Evolutionary conservation across 495 filamentous ascomycete species (phyloP), one percentile per base, ranked within the genome.

Genomic region (Aspergillus asperescens): DNA sequence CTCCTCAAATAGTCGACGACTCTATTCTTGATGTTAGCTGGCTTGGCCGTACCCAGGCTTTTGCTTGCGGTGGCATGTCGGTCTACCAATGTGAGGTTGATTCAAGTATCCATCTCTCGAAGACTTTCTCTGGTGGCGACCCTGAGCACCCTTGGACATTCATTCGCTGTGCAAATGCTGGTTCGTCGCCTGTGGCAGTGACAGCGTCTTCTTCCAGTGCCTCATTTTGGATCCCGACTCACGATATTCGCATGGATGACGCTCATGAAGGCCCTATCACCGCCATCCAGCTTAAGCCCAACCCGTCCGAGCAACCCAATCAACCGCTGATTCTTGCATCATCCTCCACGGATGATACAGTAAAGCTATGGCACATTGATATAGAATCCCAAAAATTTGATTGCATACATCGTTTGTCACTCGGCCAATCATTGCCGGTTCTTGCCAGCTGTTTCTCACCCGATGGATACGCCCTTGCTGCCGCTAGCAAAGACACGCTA

Each of bases 281-380:
- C 0, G 69, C 68, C 8, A 68, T 80, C 40, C 71, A 75, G 28
- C 59, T 74, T 16, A 68, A 66, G 23, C 65, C 70, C 25, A 66
- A 75, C 45, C 57, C 39, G 8, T 48, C 52, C 29, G 56, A 62
- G 18, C 47, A 59, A 34, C 38, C 55, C 15, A 64, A 52, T 31
- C 60, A 61, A 13, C 56, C 62, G 0, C 64, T 77, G 16, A 57
- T 70, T 8, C 63, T 79, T 18, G 75, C 71, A 5, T 74, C 74
- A 15, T 73, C 70, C 20, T 77, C 76, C 4, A 57, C 71, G 13
- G 86, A 89, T 59, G 79, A 83, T 29, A 79, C 76, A 28, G 81
- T 89, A 50, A 77, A 79, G 51, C 73, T 89, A 22, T 91, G 86
- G 86, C 80, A 84, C 55, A 76, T 80, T 16, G 78, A 85, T 20